Conservation (phyloP, 208 protist species). For the Vickermania ingenoplastis region DNA sequence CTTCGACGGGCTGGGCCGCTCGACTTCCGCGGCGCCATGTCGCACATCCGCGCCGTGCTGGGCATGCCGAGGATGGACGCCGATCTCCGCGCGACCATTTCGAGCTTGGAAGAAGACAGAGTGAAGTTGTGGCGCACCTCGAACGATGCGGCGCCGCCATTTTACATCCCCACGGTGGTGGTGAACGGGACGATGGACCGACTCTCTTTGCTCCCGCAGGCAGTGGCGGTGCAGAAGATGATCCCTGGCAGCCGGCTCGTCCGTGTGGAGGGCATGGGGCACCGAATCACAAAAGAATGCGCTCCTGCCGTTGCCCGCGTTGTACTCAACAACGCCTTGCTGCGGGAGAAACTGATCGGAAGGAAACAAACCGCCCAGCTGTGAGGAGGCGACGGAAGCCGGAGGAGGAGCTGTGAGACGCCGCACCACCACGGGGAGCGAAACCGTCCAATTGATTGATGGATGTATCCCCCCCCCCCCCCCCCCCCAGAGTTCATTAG, state of each 20-base stretch:
- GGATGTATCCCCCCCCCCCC: too few species aligned
- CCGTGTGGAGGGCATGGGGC: conserved; percentile 45
- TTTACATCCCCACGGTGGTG: conserved; percentile 56
- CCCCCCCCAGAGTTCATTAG: too few species aligned
- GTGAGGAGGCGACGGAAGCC: too few species aligned
- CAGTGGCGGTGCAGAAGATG: conserved; percentile 18
- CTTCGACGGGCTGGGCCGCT: not conserved
- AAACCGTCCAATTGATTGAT: too few species aligned
- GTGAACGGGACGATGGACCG: conserved; percentile 54
- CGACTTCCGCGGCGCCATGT: conserved; percentile 23
- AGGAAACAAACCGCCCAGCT: too few species aligned
- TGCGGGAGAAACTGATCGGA: too few species aligned
- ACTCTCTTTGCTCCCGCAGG: conserved; percentile 42
- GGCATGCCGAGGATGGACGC: conserved; percentile 22
- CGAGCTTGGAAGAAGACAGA: conserved; percentile 5
- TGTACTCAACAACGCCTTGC: too few species aligned
- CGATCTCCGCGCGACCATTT: conserved; percentile 18
- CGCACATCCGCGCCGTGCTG: conserved; percentile 55
- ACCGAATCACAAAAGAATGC: conserved; percentile 33
- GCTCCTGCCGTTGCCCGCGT: too few species aligned
- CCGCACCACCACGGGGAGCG: too few species aligned
- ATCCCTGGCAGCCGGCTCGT: conserved; percentile 32
- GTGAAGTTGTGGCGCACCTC: not conserved
- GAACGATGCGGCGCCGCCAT: not conserved
- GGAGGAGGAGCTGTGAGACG: too few species aligned